Conservation (phyloP, 2,329 filamentous ascomycete genomes). For the Metarhizium robertsii region DNA sequence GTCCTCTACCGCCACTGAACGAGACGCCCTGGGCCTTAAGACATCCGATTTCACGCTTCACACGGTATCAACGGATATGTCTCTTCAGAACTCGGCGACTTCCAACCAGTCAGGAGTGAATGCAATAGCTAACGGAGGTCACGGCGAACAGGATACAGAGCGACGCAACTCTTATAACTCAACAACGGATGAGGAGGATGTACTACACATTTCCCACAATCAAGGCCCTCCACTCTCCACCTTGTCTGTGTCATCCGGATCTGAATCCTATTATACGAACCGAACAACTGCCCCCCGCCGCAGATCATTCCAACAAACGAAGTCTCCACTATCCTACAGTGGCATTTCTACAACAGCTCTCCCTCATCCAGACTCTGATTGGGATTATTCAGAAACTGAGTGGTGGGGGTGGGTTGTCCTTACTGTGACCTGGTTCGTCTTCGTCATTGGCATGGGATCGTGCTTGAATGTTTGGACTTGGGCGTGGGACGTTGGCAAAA, state of each 20-base stretch:
- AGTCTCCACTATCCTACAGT: constrained; percentile 50
- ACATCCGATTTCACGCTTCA: constrained; percentile 36
- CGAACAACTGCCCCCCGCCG: constrained; percentile 33
- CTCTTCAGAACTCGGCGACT: constrained; percentile 18
- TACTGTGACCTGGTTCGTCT: constrained; percentile 85
- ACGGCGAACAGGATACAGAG: constrained; percentile 12
- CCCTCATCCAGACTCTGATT: constrained; percentile 45
- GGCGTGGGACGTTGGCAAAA: constrained; percentile 98
- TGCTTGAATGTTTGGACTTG: constrained; percentile 94
- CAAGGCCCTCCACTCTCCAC: constrained; percentile 33
- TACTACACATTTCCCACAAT: constrained; percentile 51
- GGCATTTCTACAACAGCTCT: constrained; percentile 41
- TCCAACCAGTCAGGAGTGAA: constrained; percentile 13
- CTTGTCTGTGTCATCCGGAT: constrained; percentile 42
- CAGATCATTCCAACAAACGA: constrained; percentile 41
- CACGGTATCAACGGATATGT: constrained; percentile 36
- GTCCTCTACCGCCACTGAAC: constrained; percentile 13
- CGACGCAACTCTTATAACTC: constrained; percentile 35
- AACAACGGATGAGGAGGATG: constrained; percentile 78
- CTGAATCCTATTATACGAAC: constrained; percentile 53
- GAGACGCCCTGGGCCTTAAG: constrained; percentile 34
- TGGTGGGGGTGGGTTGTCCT: constrained; percentile 98
- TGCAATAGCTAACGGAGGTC: constrained; percentile 1
- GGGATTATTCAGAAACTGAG: constrained; percentile 91
- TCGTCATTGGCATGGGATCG: constrained; percentile 93